A percentile compares a stretch with the other conserved stretches of the same genome.
These are phyloP conservation scores for Trichoderma atrobrunneum DNA, from an alignment of 2,329 filamentous ascomycete genomes.

Conservation along the genomic window DNA sequence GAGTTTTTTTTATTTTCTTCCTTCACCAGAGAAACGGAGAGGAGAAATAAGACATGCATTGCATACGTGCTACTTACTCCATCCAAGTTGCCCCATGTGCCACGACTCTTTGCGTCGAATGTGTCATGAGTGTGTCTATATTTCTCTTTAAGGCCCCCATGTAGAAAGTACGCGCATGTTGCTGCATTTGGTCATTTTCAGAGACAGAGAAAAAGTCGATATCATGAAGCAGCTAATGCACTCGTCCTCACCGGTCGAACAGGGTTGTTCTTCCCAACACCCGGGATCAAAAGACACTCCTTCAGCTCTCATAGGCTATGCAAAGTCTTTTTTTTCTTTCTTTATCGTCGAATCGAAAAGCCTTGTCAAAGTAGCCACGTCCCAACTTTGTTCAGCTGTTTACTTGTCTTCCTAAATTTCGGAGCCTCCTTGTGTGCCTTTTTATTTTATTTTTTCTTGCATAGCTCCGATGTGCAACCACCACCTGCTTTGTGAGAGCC, in stretches of 20 bases:
- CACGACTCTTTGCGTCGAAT: neutral
- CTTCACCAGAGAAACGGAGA: neutral
- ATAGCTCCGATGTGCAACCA: conserved; percentile 5
- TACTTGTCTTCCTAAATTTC: neutral
- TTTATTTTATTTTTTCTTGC: neutral
- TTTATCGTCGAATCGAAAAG: neutral
- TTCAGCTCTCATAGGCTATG: neutral
- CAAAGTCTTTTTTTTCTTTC: neutral
- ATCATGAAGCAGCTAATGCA: neutral
- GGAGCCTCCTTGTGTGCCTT: neutral
- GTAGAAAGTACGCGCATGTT: neutral
- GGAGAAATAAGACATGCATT: conserved; percentile 15
- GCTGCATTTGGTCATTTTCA: neutral
- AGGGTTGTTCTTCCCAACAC: neutral
- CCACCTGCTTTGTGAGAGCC: neutral
- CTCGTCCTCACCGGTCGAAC: neutral
- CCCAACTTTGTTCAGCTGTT: neutral
- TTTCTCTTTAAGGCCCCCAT: neutral
- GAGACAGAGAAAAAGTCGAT: neutral
- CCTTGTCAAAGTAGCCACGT: neutral
- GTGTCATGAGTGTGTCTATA: neutral
- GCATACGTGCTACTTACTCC: neutral
- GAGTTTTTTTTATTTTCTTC: neutral
- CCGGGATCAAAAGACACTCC: neutral
- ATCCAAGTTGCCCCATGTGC: neutral